Evolutionary conservation across 805 yeast genomes (phyloP), one percentile per base, ranked within the genome.

Genomic region (Yamadazyma endophytica): DNA sequence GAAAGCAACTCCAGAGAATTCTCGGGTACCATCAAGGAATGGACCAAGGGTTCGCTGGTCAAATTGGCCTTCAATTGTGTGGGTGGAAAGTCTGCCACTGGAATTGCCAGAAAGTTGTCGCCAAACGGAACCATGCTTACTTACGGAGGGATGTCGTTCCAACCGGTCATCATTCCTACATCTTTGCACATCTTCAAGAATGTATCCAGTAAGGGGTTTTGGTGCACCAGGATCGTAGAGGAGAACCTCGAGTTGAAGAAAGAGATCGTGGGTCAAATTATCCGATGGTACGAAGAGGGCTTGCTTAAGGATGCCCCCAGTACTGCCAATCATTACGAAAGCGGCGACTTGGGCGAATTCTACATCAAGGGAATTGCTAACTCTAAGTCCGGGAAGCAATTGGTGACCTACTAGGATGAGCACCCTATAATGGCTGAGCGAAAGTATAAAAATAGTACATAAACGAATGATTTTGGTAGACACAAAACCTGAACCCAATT

Each of bases 101-200:
- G 81, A 24, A 69, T 92, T 45, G 90, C 95, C 7, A 72, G 96
- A 44, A 90, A 88, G 54, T 69, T 92, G 34, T 78, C 77, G 22
- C 61, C 66, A 11, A 77, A 84, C 46, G 95, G 92, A 1, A 72
- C 79, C 28, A 64, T 92, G 68, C 75, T 88, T 45, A 87, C 97
- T 1, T 92, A 92, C 52, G 99, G 99, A 20, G 97, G 95, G 22
- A 92, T 92, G 98, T 86, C 97, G 3, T 79, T 81, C 68, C 89
- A 86, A 61, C 98, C 98, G 2, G 94, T 92, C 8, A 73, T 76
- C n/a, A 59, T 92, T 34, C 96, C 97, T 23, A 87, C 96, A 1
- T 77, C 95, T 0, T 63, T 85, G 37, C 85, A 85, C 52, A 89
- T 92, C 42, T 92, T 92, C 69, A 92, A 90, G 58, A 83, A 89